Conservation (phyloP, 352 stramenopile genomes). For the Elongisporangium prolatum region DNA sequence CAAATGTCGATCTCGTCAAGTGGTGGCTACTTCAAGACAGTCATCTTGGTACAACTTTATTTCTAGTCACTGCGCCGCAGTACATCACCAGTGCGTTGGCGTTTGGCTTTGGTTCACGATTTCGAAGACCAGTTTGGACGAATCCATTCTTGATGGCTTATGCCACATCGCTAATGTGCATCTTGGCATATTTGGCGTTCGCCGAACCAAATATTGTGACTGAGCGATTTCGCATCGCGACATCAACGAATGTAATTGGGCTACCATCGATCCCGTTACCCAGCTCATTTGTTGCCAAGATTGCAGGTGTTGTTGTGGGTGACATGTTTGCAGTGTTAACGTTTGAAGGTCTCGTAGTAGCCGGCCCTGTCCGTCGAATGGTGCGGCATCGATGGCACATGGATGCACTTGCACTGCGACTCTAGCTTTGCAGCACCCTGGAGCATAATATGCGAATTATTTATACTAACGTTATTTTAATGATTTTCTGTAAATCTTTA, state of each 20-base stretch:
- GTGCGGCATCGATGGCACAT: too few relatives aligned
- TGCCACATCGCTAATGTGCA: conserved; percentile 13
- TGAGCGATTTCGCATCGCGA: conserved; percentile 40
- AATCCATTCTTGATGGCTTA: conserved; percentile 28
- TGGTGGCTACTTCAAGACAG: conserved; percentile 48
- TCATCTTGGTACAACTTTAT: conserved; percentile 28
- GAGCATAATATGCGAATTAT: too few relatives aligned
- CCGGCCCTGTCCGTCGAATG: conserved; percentile 25
- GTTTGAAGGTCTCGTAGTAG: conserved; percentile 36
- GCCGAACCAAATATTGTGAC: conserved; percentile 21
- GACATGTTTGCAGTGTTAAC: conserved; percentile 31
- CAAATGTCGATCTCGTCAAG: conserved; percentile 34
- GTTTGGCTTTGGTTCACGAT: conserved; percentile 36
- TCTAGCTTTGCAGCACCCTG: too few relatives aligned
- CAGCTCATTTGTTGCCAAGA: conserved; percentile 26
- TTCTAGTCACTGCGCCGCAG: conserved; percentile 22
- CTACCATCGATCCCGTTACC: conserved; percentile 48
- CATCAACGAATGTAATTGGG: conserved; percentile 40
- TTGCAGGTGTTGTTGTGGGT: conserved; percentile 25
- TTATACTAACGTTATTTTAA: too few relatives aligned
- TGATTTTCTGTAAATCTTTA: too few relatives aligned
- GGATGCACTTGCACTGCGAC: too few relatives aligned
- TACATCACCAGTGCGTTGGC: conserved; percentile 19
- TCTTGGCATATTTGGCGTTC: conserved; percentile 24
- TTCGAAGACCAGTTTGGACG: conserved; percentile 20